Conservation (phyloP, 495 filamentous ascomycete species). For the Zalerion maritima region DNA sequence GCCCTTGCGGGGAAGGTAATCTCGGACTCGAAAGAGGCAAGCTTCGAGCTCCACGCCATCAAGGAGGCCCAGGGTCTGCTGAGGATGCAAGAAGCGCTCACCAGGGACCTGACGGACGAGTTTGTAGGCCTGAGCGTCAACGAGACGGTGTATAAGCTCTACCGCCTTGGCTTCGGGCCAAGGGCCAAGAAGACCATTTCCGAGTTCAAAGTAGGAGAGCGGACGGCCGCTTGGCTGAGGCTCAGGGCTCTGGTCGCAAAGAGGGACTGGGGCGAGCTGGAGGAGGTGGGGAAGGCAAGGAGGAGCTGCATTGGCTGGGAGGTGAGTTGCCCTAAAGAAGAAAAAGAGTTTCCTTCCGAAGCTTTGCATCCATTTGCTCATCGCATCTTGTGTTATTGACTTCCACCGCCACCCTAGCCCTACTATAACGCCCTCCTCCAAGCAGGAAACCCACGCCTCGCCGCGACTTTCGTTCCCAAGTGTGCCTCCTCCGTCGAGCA, state of each 20-base stretch:
- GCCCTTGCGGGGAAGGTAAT: conserved; percentile 67
- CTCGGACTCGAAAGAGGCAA: conserved; percentile 65
- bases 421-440: conserved; percentile 82
- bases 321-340: conserved; percentile 30
- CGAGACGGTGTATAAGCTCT: conserved; percentile 75
- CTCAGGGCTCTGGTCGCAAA: conserved; percentile 78
- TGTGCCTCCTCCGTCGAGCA: conserved; percentile 46
- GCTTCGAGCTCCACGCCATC: conserved; percentile 57
- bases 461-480: conserved; percentile 74
- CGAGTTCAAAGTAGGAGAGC: conserved; percentile 88
- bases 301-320: conserved; percentile 97
- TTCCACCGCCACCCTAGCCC: conserved; percentile 35
- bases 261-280: conserved; percentile 82
- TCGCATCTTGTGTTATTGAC: conserved; percentile 1
- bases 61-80: conserved; percentile 66
- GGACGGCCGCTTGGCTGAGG: conserved; percentile 79
- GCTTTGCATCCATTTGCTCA: conserved; percentile 3
- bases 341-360: too few species aligned
- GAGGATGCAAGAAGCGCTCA: conserved; percentile 70
- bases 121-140: conserved; percentile 77
- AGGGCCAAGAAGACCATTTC: conserved; percentile 71
- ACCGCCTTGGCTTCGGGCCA: conserved; percentile 58
- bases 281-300: conserved; percentile 56
- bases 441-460: conserved; percentile 81
- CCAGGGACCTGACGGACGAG: conserved; percentile 61